phyloP scores from a whole-genome alignment of 164 flowering plant genomes.

The Vitis amurensis region DNA sequence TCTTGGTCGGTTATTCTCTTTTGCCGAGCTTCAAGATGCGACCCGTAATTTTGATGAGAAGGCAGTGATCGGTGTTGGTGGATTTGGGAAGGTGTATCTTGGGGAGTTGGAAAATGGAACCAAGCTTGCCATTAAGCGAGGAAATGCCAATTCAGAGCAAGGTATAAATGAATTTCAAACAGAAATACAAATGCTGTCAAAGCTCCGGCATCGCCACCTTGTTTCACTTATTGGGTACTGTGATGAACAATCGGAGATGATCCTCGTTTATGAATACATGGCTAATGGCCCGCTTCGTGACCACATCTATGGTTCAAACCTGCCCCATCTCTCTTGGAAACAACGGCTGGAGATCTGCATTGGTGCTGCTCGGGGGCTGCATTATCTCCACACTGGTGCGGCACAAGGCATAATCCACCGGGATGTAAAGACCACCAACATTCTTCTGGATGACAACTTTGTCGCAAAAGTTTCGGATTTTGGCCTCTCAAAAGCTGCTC shows the following conservation, averaged over 20 bases:
- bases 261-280: conserved; percentile 93
- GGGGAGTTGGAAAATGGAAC: conserved; percentile 70
- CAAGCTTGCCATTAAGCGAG: conserved; percentile 75
- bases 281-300: conserved; percentile 79
- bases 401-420: conserved; percentile 87
- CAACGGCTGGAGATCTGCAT: conserved; percentile 81
- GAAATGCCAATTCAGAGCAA: conserved; percentile 68
- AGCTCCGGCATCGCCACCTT: conserved; percentile 83
- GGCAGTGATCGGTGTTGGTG: conserved; percentile 81
- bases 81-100: conserved; percentile 88
- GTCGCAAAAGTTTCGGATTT: conserved; percentile 87
- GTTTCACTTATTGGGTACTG: conserved; percentile 86
- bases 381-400: conserved; percentile 91
- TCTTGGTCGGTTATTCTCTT: conserved; percentile 58
- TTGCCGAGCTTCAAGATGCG: conserved; percentile 60
- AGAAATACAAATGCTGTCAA: conserved; percentile 79
- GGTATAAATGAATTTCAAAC: conserved; percentile 88
- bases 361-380: conserved; percentile 85
- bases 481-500: conserved; percentile 76
- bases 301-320: conserved; percentile 67
- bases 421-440: conserved; percentile 92
- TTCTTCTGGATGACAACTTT: conserved; percentile 75
- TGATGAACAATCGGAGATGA: conserved; percentile 83
- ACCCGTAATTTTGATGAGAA: conserved; percentile 74
- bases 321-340: conserved; percentile 67